These are phyloP conservation scores for Monascus purpureus DNA, from an alignment of 495 filamentous ascomycete genomes.

Conservation along the genomic window DNA sequence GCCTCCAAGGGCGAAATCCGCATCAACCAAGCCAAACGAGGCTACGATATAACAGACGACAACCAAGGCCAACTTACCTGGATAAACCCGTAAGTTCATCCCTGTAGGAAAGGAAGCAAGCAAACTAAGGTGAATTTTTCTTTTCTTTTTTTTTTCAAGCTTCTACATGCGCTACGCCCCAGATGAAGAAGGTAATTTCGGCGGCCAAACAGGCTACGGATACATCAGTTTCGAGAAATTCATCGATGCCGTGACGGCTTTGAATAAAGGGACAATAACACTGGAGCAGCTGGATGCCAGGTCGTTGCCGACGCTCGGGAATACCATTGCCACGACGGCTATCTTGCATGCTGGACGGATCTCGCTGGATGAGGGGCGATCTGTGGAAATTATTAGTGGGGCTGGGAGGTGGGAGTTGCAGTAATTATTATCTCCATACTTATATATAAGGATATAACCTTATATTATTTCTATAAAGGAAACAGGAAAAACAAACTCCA, in stretches of 20 bases:
- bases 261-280: conserved; percentile 59
- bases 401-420: conserved; percentile 57
- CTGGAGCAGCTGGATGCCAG: conserved; percentile 64
- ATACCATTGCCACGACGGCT: conserved; percentile 81
- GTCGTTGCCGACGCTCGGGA: conserved; percentile 70
- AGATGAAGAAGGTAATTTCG: conserved; percentile 89
- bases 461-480: not conserved
- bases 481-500: conserved; percentile 3
- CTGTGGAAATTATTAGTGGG: conserved; percentile 54
- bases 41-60: conserved; percentile 88
- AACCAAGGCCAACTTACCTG: conserved; percentile 53
- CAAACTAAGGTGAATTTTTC: not conserved
- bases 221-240: conserved; percentile 96
- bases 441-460: conserved; percentile 4
- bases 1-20: conserved; percentile 70
- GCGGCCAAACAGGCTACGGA: conserved; percentile 80
- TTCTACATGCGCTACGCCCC: conserved; percentile 97
- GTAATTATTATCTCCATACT: conserved; percentile 20
- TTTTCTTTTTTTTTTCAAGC: conserved; percentile 8
- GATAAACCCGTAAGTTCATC: conserved; percentile 53
- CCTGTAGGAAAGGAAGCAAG: not conserved
- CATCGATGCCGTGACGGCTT: conserved; percentile 65
- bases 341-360: conserved; percentile 77
- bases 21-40: conserved; percentile 85
- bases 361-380: conserved; percentile 66